These are phyloP conservation scores for Haplosporangium gracile DNA, from an alignment of 192 early-diverging fungal genomes.

Conservation along the genomic window DNA sequence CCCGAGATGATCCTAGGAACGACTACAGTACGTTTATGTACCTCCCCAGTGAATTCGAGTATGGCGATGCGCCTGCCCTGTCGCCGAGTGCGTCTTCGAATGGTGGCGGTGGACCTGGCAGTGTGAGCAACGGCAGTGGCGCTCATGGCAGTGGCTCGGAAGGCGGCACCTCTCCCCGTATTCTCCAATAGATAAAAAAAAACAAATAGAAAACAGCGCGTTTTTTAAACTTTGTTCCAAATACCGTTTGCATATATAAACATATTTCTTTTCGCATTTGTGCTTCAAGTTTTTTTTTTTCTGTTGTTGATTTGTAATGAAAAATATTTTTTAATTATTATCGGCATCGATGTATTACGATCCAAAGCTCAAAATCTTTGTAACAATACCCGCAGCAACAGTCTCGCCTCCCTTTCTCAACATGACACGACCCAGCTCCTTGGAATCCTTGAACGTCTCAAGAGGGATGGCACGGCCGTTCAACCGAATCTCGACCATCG, in stretches of 20 bases:
- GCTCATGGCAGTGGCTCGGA: constrained; percentile 6
- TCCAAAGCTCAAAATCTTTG: constrained; percentile 53
- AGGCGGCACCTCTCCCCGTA: constrained; percentile 6
- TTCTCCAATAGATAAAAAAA: background rate
- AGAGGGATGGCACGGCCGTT: constrained; percentile 83
- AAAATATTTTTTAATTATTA: too few species aligned
- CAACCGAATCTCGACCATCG: constrained; percentile 85
- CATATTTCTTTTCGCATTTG: too few species aligned
- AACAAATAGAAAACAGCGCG: background rate
- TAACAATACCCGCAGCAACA: constrained; percentile 90
- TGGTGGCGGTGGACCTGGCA: constrained; percentile 1
- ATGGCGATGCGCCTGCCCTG: constrained; percentile 34
- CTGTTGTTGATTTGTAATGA: too few species aligned
- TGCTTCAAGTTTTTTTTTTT: too few species aligned
- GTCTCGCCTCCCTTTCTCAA: constrained; percentile 88
- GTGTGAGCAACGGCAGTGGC: constrained; percentile 11
- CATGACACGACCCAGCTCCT: constrained; percentile 90
- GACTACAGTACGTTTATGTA: constrained; percentile 33
- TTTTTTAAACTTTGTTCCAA: too few species aligned
- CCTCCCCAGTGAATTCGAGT: constrained; percentile 42
- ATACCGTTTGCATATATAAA: too few species aligned
- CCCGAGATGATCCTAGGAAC: constrained; percentile 39
- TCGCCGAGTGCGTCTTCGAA: constrained; percentile 24
- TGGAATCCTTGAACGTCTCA: constrained; percentile 87
- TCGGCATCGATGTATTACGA: constrained; percentile 7